Base-by-base conservation (phyloP, 257 asterid genomes). In the Solanum ahanhuiri region DNA sequence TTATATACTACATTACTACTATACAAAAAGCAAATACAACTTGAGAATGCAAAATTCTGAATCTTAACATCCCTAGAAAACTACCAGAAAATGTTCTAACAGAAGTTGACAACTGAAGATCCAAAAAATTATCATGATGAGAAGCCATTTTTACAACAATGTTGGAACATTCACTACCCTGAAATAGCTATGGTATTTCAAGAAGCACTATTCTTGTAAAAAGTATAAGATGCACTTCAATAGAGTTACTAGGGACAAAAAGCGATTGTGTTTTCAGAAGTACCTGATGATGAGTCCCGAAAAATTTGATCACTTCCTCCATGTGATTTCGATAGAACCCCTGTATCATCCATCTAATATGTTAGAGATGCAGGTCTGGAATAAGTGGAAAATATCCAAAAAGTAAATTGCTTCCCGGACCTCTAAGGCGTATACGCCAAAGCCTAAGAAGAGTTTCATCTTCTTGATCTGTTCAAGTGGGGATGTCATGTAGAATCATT, bases 291-390 rank as follows among this genome's bases (percentile, higher is more conserved):
- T 96, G 98, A 89, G 98, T 96, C 92, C 95, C 98, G 89, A 96
- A 94, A 89, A 95, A 93, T 86, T 94, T 95, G 92, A 96, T 95
- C 91, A 95, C 98, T 93, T 96, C 99, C 89, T 96, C 99, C 99
- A 96, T 96, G 88, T 95, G 99, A 91, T 96, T 96, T 86, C 98
- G 93, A 84, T 96, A 95, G 81, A 96, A 89, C 18, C 99, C 96
- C 99, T 95, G 94, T 89, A 90, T 76, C 87, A 88, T 85, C 31
- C 83, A 88, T 85, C 88, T 51, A 84, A 77, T 87, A 57, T 60
- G 81, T 86, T 67, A 89, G 87, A 83, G 83, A 88, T 58, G 63
- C 58, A n/a, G 37, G 63, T 12, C 23, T 48, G 33, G 69, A 85
- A 72, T 37, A 45, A 64, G 86, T 10, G 45, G 43, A 12, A 22